A percentile compares a stretch with the other conserved stretches of the same genome.
Conservation (phyloP, 2,329 filamentous ascomycete genomes). For the Colletotrichum eremochloae region DNA sequence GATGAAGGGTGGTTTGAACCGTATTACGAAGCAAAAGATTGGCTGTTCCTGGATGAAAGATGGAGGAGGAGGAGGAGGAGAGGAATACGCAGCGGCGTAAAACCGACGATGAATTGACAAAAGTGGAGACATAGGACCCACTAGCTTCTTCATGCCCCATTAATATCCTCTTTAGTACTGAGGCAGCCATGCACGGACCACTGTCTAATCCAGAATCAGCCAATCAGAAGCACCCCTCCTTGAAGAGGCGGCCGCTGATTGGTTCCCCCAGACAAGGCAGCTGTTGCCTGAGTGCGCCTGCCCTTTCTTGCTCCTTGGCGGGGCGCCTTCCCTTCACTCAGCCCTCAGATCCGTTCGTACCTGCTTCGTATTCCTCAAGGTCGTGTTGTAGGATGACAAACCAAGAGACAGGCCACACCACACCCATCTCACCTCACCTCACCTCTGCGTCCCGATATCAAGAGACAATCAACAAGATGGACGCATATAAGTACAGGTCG, state of each 20-base stretch:
- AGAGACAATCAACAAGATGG: neutral
- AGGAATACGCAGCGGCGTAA: constrained; percentile 39
- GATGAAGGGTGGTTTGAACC: neutral
- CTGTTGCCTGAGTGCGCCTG: constrained; percentile 27
- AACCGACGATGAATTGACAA: neutral
- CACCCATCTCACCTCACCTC: neutral
- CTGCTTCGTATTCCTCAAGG: neutral
- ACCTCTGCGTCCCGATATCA: neutral
- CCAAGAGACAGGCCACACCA: neutral
- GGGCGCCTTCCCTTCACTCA: too few relatives aligned
- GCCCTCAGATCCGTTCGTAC: neutral
- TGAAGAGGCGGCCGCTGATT: neutral
- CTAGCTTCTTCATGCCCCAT: neutral
- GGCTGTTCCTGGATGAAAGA: neutral
- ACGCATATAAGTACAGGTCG: neutral
- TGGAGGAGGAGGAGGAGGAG: neutral
- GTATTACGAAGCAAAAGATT: neutral
- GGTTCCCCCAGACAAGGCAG: neutral
- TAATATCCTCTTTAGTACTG: neutral
- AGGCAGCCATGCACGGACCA: neutral
- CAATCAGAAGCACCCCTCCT: neutral
- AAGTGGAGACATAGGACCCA: neutral
- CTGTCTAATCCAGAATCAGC: neutral
- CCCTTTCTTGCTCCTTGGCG: neutral
- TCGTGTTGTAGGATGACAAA: neutral